These are phyloP conservation scores for Clohesyomyces aquaticus DNA, from an alignment of 495 filamentous ascomycete species.

Conservation along the genomic window DNA sequence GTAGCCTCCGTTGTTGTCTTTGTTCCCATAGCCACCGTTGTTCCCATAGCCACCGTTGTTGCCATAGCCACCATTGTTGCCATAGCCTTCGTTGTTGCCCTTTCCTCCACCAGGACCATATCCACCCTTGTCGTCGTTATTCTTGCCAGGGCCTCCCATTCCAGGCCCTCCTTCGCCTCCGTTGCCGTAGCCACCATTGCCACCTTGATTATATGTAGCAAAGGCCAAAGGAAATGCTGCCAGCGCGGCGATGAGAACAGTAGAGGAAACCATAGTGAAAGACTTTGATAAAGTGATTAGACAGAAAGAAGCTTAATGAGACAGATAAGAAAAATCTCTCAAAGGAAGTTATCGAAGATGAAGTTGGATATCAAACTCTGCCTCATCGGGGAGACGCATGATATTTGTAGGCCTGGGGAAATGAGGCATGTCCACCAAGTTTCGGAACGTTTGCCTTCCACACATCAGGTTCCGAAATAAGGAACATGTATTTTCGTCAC, in stretches of 20 bases:
- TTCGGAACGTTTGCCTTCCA: background rate
- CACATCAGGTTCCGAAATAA: background rate
- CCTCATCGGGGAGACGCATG: background rate
- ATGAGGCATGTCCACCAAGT: background rate
- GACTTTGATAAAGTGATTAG: no score
- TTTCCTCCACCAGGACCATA: background rate
- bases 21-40: no score
- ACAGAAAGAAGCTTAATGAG: background rate
- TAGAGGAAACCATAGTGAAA: slow-evolving; percentile 2
- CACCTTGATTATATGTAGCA: background rate
- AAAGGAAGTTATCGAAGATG: background rate
- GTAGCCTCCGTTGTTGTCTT: background rate
- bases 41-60: background rate
- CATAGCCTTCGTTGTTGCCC: background rate
- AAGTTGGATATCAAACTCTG: background rate
- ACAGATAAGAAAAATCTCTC: background rate
- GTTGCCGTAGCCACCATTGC: background rate
- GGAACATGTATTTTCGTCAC: background rate
- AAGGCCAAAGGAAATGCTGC: slow-evolving; percentile 6
- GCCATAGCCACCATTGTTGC: background rate
- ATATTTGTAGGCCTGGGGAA: background rate
- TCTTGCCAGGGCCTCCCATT: no score
- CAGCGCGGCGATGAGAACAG: background rate
- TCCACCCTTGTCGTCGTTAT: background rate
- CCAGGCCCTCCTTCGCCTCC: background rate